Evolutionary conservation across 2,329 filamentous ascomycete species (phyloP).

Genomic region (Daldinia sp.): DNA sequence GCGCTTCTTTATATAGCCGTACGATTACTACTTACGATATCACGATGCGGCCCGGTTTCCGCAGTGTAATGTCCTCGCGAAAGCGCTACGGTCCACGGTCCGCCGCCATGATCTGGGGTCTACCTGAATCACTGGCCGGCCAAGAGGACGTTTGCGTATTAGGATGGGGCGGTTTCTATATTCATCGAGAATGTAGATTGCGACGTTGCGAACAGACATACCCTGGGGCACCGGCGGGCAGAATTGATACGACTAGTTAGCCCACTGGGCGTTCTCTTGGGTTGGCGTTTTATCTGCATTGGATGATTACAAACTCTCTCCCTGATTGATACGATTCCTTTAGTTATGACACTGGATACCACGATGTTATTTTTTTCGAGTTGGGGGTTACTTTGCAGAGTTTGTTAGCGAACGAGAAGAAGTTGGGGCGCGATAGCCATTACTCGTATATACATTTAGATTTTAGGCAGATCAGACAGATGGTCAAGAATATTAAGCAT

Average conservation of each 20-base stretch:
- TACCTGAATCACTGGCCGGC: conserved; percentile 38
- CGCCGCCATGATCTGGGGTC: conserved; percentile 28
- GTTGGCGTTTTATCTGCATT: conserved; percentile 44
- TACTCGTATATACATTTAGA: conserved; percentile 28
- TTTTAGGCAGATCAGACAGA: conserved; percentile 31
- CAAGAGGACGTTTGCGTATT: conserved; percentile 34
- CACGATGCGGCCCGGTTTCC: conserved; percentile 34
- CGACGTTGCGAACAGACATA: conserved; percentile 23
- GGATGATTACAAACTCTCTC: conserved; percentile 41
- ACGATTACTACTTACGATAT: conserved; percentile 40
- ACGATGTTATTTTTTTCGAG: conserved; percentile 43
- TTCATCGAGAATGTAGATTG: conserved; percentile 27
- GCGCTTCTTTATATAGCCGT: conserved; percentile 28
- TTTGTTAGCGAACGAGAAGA: conserved; percentile 33
- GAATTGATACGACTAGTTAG: conserved; percentile 19
- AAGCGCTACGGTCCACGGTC: conserved; percentile 23
- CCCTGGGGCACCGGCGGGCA: conserved; percentile 18
- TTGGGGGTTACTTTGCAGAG: conserved; percentile 35
- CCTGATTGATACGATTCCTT: conserved; percentile 43
- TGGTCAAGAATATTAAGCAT: conserved; percentile 9
- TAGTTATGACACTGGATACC: conserved; percentile 50
- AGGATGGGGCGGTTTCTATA: conserved; percentile 20
- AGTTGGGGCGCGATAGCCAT: conserved; percentile 21
- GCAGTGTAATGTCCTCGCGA: conserved; percentile 29
- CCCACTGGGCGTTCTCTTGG: conserved; percentile 32